Base-by-base conservation (phyloP, 2,329 filamentous ascomycete genomes). In the Phyllosticta citrichinensis region DNA sequence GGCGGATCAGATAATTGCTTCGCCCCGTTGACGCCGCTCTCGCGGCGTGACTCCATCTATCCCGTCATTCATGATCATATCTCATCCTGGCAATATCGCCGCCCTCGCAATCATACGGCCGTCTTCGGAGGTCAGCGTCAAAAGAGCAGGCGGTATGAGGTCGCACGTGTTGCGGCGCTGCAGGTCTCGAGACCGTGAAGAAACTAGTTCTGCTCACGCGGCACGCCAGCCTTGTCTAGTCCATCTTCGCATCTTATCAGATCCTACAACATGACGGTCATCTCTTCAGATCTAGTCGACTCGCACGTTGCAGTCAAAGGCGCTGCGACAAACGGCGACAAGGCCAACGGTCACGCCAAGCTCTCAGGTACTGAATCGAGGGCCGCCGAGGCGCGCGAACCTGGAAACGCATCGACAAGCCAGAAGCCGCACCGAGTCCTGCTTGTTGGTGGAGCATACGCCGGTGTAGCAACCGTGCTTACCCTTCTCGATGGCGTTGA, bases 371-470 rank as follows among this genome's bases (percentile, higher is more conserved):
- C 40, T 47, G 40, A 14, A 8, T 5, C 40, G 17, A 17, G 17
- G 40, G 40, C 40, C n/a, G 40, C 40, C 40, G 17, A 47, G 40
- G 14, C 40, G 40, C n/a, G 40, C 40, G 40, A n/a, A 47, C 14
- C 40, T 11, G 22, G 51, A n/a, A n/a, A 3, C 17, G n/a, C 17
- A 17, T 17, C 40, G 22, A 22, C 22, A 47, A 19, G 40, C 14
- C 40, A 47, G 24, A 8, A 10, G 20, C 55, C 55, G 47, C 59
- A 53, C 33, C 54, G 56, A 51, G 78, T 91, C 11, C 78, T 91
- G 47, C 77, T 91, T 60, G 80, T 87, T 33, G 88, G 88, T 47
- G 87, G 86, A 64, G 87, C 85, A 50, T 91, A 91, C 67, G 83
- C 80, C n/a, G 88, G 88, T 35, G 79, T 91, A 5, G 81, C 85